Percentiles rank a stretch among this genome's conserved stretches.
Evolutionary conservation across 257 asterid species (phyloP).

Genomic region (Galeopsis tetrahit): DNA sequence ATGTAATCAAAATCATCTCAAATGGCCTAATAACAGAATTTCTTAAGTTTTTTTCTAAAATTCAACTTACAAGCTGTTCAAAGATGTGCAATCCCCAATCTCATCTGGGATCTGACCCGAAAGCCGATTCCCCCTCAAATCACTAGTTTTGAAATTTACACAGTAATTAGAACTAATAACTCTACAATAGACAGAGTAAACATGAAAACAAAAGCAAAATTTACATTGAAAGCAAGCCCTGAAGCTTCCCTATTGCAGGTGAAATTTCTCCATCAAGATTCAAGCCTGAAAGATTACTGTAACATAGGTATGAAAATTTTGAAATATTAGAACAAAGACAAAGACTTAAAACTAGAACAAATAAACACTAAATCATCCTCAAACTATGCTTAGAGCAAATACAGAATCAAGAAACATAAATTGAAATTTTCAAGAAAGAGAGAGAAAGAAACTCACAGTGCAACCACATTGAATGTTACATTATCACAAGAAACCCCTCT

Average conservation of each 20-base stretch:
- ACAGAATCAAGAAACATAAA: background rate
- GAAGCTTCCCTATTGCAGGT: constrained; percentile 87
- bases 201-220: background rate
- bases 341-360: background rate
- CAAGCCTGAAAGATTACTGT: constrained; percentile 85
- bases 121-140: constrained; percentile 68
- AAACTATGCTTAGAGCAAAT: no score
- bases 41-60: no score
- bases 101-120: constrained; percentile 98
- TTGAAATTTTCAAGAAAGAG: background rate
- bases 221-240: constrained; percentile 73
- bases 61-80: constrained; percentile 60
- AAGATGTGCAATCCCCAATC: constrained; percentile 88
- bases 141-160: constrained; percentile 48
- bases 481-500: constrained; percentile 91
- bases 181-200: background rate
- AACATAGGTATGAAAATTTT: background rate
- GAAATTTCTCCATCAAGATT: constrained; percentile 96
- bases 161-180: background rate
- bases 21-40: background rate
- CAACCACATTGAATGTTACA: constrained; percentile 81
- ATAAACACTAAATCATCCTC: background rate
- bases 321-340: background rate
- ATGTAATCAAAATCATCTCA: background rate
- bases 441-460: constrained; percentile 61